Evolutionary conservation across 2,329 filamentous ascomycete species (phyloP), one percentile per base, ranked within the genome.

Genomic region (Calcarisporium arbuscula): DNA sequence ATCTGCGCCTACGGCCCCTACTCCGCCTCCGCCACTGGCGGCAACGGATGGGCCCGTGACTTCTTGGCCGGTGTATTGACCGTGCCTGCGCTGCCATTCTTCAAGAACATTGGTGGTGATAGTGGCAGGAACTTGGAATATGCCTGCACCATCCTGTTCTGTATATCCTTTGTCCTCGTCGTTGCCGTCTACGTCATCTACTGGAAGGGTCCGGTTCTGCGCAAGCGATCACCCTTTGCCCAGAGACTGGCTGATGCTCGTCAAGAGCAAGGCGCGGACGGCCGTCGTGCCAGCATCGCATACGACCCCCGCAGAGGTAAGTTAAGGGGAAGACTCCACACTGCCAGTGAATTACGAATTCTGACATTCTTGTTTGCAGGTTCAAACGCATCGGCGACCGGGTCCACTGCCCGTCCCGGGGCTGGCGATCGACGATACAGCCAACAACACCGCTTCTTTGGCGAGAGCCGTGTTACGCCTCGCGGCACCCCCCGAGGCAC

Each of bases 31-130:
- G 83, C 83, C 1, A 86, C 82, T 0, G 83, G 82, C 26, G 82
- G 82, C 15, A 87, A 87, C 43, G 83, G 82, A 2, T 85, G 82
- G 61, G 71, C 80, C 4, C 71, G 83, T 44, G 82, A 87, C 50
- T 79, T 86, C 57, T 62, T 87, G 1, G 83, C 82, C 3, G 82
- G 83, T 56, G 67, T 85, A 8, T 71, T 85, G 2, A 82, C 81
- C 1, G 66, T 85, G 32, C 80, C 79, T 11, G 76, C 81, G 0
- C 72, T 72, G 0, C 81, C 82, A 0, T 77, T 80, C 57, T 80
- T 77, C 55, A 50, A 58, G 30, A 75, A 80, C 46, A 77, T 82
- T 14, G 61, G 60, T 19, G 64, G 45, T 2, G 51, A 46, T 5
- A 54, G 67, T 17, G 62, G 64, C 12, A 65, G 67, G 43, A 67